These are phyloP conservation scores for Aspergillus tubingensis DNA, from an alignment of 2,329 filamentous ascomycete genomes.

Conservation along the genomic window DNA sequence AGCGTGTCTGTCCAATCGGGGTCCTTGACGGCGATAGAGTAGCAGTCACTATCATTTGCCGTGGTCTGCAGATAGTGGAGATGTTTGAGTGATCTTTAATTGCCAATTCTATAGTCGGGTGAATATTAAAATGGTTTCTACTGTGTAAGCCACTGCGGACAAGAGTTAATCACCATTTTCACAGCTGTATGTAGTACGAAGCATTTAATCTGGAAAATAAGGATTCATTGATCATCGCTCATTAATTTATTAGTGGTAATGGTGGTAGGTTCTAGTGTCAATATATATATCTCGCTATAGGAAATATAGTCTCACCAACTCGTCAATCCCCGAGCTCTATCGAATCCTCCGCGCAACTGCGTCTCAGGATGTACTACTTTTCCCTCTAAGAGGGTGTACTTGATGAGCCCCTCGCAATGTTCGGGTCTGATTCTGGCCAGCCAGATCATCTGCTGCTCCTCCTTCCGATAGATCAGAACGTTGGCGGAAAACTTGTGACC, in stretches of 20 bases:
- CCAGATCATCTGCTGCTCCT: constrained; percentile 65
- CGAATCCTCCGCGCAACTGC: constrained; percentile 83
- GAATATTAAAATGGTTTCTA: no score
- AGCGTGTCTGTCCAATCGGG: constrained; percentile 16
- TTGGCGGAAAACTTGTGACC: constrained; percentile 95
- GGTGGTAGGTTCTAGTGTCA: neutral
- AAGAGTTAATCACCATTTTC: no score
- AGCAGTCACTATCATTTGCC: no score
- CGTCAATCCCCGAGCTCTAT: constrained; percentile 69
- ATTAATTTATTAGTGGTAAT: neutral
- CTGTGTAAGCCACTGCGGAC: no score
- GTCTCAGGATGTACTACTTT: constrained; percentile 84
- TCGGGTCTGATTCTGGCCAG: constrained; percentile 80
- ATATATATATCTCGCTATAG: neutral
- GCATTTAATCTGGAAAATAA: no score
- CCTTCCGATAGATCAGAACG: constrained; percentile 76
- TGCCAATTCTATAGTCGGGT: no score
- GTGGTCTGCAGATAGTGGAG: neutral
- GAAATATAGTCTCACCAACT: constrained; percentile 51
- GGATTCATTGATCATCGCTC: neutral
- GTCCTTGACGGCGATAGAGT: neutral
- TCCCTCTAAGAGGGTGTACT: constrained; percentile 81
- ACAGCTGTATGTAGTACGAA: no score
- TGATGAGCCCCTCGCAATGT: constrained; percentile 85
- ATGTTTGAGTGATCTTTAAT: neutral